phyloP scores from a whole-genome alignment of 768 basidiomycete genomes.

The Phaeotremella fagi region DNA sequence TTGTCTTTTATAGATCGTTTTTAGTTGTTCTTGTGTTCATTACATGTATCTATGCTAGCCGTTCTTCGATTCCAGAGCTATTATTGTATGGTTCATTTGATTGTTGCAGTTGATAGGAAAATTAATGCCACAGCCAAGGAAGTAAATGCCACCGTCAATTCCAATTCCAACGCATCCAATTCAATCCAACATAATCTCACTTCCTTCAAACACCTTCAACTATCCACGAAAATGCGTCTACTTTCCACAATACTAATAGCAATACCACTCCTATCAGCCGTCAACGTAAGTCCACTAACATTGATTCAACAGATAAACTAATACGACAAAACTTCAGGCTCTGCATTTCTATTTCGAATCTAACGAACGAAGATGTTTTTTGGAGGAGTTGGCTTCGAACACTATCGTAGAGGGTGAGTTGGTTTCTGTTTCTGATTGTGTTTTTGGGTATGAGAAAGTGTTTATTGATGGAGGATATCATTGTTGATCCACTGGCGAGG shows the following conservation, averaged over 20 bases:
- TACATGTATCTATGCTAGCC: no score
- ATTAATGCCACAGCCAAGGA: no score
- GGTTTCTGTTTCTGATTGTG: not conserved
- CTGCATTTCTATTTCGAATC: constrained; percentile 97
- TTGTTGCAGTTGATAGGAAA: no score
- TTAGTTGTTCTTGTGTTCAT: no score
- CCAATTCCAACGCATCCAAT: not conserved
- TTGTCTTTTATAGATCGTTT: no score
- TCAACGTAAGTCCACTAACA: constrained; percentile 10
- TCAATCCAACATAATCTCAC: not conserved
- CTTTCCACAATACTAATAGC: not conserved
- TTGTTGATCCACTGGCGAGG: no score
- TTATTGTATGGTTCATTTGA: no score
- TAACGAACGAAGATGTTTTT: constrained; percentile 87
- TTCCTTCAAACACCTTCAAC: not conserved
- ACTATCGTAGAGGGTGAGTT: constrained; percentile 86
- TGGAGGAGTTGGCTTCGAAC: constrained; percentile 90
- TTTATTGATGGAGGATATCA: no score
- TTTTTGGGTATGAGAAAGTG: no score
- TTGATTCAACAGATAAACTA: not conserved
- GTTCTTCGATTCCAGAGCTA: no score
- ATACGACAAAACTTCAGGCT: no score
- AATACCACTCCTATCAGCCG: constrained; percentile 13
- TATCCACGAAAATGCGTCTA: constrained; percentile 6
- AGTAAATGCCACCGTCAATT: no score